phyloP scores from a whole-genome alignment of 768 basidiomycete genomes.

The Megacollybia marginata region DNA sequence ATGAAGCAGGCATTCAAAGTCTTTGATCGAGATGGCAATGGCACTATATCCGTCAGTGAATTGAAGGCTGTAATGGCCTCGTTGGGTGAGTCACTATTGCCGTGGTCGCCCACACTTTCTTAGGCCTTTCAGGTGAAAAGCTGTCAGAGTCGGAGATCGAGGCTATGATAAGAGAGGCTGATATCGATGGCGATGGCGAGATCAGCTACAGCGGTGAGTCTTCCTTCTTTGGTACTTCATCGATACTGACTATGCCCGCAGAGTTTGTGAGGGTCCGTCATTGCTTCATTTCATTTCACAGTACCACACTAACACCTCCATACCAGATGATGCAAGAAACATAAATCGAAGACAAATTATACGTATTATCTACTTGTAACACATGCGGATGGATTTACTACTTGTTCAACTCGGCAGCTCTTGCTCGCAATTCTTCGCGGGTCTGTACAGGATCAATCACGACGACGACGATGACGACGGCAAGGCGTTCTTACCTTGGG shows the following conservation, averaged over 20 bases:
- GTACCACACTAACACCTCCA: too few relatives aligned
- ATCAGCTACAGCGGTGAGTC: slow-evolving; percentile 72
- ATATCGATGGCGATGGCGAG: slow-evolving; percentile 91
- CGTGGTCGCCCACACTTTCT: neutral
- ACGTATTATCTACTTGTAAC: too few relatives aligned
- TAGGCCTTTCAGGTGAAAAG: slow-evolving; percentile 58
- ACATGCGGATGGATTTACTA: neutral
- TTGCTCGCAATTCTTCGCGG: neutral
- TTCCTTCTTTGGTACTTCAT: slow-evolving; percentile 1
- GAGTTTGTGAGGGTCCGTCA: slow-evolving; percentile 68
- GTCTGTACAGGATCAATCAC: neutral
- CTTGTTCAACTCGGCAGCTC: neutral
- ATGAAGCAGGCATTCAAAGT: slow-evolving; percentile 96
- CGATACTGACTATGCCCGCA: slow-evolving; percentile 15
- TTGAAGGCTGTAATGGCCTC: slow-evolving; percentile 88
- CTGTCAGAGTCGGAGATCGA: slow-evolving; percentile 81
- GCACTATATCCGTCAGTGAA: slow-evolving; percentile 81
- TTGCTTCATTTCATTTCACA: neutral
- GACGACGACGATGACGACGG: neutral
- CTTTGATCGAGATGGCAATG: slow-evolving; percentile 94
- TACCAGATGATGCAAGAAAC: too few relatives aligned
- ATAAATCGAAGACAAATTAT: too few relatives aligned
- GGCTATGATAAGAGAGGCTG: slow-evolving; percentile 96
- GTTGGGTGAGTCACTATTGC: slow-evolving; percentile 47
- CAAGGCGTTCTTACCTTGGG: neutral